Evolutionary conservation across 2,329 filamentous ascomycete species (phyloP).

Genomic region (Aspergillus spinulosporus): DNA sequence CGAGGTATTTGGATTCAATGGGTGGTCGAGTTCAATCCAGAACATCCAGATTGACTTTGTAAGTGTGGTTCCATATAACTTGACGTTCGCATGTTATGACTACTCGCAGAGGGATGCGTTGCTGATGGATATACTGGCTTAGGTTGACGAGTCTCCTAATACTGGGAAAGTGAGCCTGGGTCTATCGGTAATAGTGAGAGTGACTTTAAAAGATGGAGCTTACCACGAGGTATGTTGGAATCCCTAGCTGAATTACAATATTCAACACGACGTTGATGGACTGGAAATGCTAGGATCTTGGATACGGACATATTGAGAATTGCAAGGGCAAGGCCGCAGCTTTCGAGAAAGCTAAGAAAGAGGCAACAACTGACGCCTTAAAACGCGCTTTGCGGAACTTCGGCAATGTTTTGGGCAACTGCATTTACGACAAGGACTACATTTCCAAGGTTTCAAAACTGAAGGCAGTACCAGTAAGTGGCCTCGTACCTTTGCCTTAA

Average conservation of each 20-base stretch:
- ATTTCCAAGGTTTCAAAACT: slow-evolving; percentile 85
- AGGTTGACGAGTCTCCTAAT: slow-evolving; percentile 79
- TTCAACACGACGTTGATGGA: background rate
- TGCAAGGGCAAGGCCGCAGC: slow-evolving; percentile 91
- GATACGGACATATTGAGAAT: slow-evolving; percentile 96
- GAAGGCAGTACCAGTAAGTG: slow-evolving; percentile 66
- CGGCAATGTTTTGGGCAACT: slow-evolving; percentile 96
- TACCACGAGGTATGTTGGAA: slow-evolving; percentile 70
- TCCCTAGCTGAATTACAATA: slow-evolving; percentile 3
- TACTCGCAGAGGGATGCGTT: background rate
- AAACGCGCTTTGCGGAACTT: slow-evolving; percentile 90
- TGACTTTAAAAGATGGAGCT: slow-evolving; percentile 90
- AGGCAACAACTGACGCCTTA: slow-evolving; percentile 90
- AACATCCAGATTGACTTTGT: slow-evolving; percentile 93
- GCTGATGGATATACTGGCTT: background rate
- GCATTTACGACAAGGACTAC: slow-evolving; percentile 96
- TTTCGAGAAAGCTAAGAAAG: slow-evolving; percentile 98
- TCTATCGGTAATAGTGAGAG: slow-evolving; percentile 83
- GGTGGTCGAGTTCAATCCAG: slow-evolving; percentile 95
- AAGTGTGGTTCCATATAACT: slow-evolving; percentile 23
- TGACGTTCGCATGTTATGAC: background rate
- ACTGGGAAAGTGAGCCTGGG: slow-evolving; percentile 80
- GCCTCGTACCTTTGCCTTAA: background rate
- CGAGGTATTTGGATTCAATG: slow-evolving; percentile 94
- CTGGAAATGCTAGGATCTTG: slow-evolving; percentile 65